Percentiles rank a stretch among this genome's conserved stretches.
Conservation (phyloP, 1,284 basidiomycete species). For the Tilletia caries region DNA sequence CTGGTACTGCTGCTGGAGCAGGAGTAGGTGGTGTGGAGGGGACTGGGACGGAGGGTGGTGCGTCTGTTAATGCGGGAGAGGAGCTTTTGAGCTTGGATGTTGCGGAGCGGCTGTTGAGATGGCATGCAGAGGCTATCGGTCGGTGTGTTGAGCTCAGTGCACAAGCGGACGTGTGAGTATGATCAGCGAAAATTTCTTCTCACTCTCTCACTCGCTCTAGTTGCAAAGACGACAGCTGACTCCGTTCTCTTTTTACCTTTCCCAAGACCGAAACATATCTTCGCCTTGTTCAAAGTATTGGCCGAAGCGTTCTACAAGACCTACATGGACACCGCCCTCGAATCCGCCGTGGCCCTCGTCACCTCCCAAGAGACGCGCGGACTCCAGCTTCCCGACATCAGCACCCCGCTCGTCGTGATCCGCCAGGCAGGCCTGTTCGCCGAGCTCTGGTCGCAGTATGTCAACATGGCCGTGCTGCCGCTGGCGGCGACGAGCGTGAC, state of each 20-base stretch:
- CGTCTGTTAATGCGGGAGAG: conserved; percentile 10
- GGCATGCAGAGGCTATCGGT: conserved; percentile 53
- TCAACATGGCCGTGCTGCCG: conserved; percentile 83
- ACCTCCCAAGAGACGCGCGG: conserved; percentile 64
- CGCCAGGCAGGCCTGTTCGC: conserved; percentile 80
- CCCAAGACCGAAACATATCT: conserved; percentile 79
- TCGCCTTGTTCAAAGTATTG: conserved; percentile 78
- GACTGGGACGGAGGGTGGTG: not conserved
- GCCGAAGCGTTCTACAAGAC: conserved; percentile 79
- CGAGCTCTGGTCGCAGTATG: conserved; percentile 95
- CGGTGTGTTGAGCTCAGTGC: conserved; percentile 49
- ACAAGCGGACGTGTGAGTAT: conserved; percentile 38
- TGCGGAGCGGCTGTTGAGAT: conserved; percentile 48
- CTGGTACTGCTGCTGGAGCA: too few species aligned
- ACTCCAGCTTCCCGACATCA: conserved; percentile 68
- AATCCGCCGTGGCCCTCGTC: conserved; percentile 72
- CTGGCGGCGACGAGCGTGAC: conserved; percentile 81
- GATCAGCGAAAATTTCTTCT: not conserved
- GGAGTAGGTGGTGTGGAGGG: too few species aligned
- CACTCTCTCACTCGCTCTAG: not conserved
- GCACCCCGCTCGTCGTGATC: conserved; percentile 59
- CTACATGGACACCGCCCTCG: conserved; percentile 85
- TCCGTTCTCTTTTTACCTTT: not conserved
- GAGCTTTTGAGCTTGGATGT: conserved; percentile 33
- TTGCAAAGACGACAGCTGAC: not conserved